phyloP scores from a whole-genome alignment of 2,329 filamentous ascomycete species.

The Paraphoma chrysanthemicola region DNA sequence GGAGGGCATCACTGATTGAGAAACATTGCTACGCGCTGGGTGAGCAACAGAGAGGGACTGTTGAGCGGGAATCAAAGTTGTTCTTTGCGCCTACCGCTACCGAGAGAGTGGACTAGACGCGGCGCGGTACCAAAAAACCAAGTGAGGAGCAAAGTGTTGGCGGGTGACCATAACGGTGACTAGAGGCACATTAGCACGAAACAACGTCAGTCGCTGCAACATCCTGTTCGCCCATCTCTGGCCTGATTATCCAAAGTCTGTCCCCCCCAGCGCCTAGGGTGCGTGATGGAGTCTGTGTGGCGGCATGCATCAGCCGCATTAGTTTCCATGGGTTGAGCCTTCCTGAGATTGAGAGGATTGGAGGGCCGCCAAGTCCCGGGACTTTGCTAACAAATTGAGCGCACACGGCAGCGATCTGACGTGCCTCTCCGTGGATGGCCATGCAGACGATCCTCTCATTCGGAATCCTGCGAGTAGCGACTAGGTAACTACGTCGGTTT shows the following conservation, averaged over 20 bases:
- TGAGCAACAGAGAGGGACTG: neutral
- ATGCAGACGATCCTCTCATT: neutral
- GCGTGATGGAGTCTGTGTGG: constrained; percentile 13
- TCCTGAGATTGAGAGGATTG: constrained; percentile 3
- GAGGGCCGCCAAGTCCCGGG: neutral
- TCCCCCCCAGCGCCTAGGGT: constrained; percentile 8
- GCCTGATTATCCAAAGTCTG: constrained; percentile 5
- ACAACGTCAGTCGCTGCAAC: neutral
- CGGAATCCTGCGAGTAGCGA: neutral
- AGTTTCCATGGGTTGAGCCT: constrained; percentile 21
- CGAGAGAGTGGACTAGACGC: constrained; percentile 1
- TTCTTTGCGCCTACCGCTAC: neutral
- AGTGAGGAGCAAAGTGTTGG: neutral
- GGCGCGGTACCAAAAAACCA: neutral
- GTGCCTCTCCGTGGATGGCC: neutral
- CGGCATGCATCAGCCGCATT: constrained; percentile 17
- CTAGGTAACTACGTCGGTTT: constrained; percentile 16
- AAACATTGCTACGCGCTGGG: too few relatives aligned
- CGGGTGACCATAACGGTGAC: constrained; percentile 20
- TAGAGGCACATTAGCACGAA: constrained; percentile 9
- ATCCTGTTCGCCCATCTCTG: neutral
- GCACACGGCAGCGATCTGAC: neutral
- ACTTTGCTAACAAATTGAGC: neutral
- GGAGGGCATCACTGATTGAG: too few relatives aligned
- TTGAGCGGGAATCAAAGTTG: neutral